These are phyloP conservation scores for Termitomyces eurrhizus DNA, from an alignment of 768 basidiomycete genomes.

Conservation along the genomic window DNA sequence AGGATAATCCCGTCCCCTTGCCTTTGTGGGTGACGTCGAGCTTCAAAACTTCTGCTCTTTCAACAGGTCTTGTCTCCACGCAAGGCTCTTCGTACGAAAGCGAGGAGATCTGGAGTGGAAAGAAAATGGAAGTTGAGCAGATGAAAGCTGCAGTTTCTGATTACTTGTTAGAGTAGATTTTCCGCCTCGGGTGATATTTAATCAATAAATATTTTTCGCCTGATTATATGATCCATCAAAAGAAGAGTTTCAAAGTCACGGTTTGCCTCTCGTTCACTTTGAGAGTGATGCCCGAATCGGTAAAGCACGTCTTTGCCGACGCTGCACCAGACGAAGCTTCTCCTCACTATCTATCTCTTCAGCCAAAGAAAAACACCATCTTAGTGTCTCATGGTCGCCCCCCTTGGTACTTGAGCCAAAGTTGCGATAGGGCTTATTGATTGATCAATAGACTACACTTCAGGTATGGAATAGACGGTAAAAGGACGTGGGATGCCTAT, in stretches of 20 bases:
- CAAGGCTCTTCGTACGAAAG: background rate
- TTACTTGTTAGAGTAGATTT: constrained; percentile 31
- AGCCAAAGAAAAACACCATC: constrained; percentile 68
- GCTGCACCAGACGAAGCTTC: constrained; percentile 8
- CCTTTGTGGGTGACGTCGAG: constrained; percentile 32
- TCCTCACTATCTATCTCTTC: constrained; percentile 25
- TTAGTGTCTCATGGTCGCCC: constrained; percentile 82
- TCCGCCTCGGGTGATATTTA: background rate
- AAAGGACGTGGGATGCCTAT: constrained; percentile 68
- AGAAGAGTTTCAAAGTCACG: background rate
- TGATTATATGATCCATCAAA: constrained; percentile 12
- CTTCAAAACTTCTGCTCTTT: background rate
- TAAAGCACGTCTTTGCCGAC: constrained; percentile 14
- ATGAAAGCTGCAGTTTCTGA: constrained; percentile 36
- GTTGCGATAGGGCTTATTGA: constrained; percentile 3
- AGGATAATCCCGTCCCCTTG: constrained; percentile 20
- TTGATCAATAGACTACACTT: constrained; percentile 3
- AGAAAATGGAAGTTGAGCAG: constrained; percentile 23
- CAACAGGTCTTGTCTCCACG: background rate
- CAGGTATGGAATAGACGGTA: constrained; percentile 80
- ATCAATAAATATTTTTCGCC: background rate
- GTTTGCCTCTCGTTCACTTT: constrained; percentile 1
- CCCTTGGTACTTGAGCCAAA: constrained; percentile 54
- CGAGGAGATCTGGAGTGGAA: constrained; percentile 27
- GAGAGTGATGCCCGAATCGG: constrained; percentile 19